phyloP scores from a whole-genome alignment of 2,329 filamentous ascomycete genomes.

The Aureobasidium sp. region DNA sequence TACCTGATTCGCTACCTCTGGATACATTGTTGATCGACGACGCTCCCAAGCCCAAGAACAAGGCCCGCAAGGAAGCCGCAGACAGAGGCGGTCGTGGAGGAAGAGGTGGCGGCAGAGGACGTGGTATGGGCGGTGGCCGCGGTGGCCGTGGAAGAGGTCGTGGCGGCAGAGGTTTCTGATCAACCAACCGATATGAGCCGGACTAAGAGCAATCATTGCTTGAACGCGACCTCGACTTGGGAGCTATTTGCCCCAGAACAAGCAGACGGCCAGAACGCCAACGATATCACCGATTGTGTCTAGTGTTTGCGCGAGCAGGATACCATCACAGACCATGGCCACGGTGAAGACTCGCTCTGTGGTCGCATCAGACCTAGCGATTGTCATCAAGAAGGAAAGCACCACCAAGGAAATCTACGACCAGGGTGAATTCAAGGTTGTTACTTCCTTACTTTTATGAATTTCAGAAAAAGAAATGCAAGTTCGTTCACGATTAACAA shows the following conservation, averaged over 20 bases:
- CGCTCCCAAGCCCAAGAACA: conserved; percentile 98
- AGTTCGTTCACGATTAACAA: conserved; percentile 3
- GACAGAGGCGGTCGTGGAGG: conserved; percentile 42
- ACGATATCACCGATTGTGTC: neutral
- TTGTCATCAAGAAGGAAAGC: neutral
- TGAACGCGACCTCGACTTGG: neutral
- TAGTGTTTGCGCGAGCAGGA: neutral
- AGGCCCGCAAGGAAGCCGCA: conserved; percentile 83
- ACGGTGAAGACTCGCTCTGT: neutral
- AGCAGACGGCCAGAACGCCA: neutral
- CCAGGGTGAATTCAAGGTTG: neutral
- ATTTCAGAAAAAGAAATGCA: conserved; percentile 9
- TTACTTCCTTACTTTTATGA: conserved; percentile 3
- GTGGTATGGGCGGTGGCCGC: conserved; percentile 31
- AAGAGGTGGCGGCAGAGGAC: conserved; percentile 36
- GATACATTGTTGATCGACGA: conserved; percentile 96
- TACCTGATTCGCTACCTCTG: conserved; percentile 88
- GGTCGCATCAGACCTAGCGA: neutral
- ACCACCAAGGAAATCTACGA: neutral
- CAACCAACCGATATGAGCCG: neutral
- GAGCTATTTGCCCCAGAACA: neutral
- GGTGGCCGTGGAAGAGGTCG: conserved; percentile 30
- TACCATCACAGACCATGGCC: neutral
- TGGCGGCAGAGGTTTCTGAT: conserved; percentile 21
- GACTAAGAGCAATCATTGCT: neutral